Percentiles rank a stretch among this genome's conserved stretches.
These are phyloP conservation scores for Petunia axillaris DNA, from an alignment of 257 asterid genomes.

Conservation along the genomic window DNA sequence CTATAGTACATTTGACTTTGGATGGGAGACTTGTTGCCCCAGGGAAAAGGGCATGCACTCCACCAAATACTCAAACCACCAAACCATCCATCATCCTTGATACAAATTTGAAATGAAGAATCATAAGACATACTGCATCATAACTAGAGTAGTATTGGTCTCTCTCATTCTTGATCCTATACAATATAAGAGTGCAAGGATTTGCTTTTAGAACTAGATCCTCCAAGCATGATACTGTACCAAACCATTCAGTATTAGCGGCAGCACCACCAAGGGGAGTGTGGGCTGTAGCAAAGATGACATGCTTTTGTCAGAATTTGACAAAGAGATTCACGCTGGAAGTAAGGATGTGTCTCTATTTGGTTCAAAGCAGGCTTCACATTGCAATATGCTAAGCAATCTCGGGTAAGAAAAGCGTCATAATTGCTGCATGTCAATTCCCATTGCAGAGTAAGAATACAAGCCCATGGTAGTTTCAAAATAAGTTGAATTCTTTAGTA, in stretches of 20 bases:
- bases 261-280: conserved; percentile 76
- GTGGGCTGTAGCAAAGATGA: conserved; percentile 66
- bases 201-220: conserved; percentile 57
- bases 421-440: conserved; percentile 56
- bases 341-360: conserved; percentile 72
- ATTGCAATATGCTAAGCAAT: conserved; percentile 66
- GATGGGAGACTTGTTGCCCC: too few relatives aligned
- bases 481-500: neutral
- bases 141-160: too few relatives aligned
- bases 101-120: too few relatives aligned
- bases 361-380: conserved; percentile 72
- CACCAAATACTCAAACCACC: too few relatives aligned
- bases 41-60: too few relatives aligned
- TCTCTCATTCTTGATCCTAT: neutral
- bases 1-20: too few relatives aligned
- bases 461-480: neutral
- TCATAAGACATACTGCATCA: too few relatives aligned
- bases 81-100: too few relatives aligned
- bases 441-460: neutral
- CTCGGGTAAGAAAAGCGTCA: conserved; percentile 65
- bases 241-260: conserved; percentile 67
- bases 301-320: conserved; percentile 75
- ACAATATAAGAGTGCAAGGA: neutral
- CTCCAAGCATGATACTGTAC: conserved; percentile 68
- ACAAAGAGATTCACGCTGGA: conserved; percentile 72